Percentiles rank a stretch among this genome's conserved stretches.
Evolutionary conservation across 306 rosid genomes (phyloP).

Genomic region (Inga oerstediana): DNA sequence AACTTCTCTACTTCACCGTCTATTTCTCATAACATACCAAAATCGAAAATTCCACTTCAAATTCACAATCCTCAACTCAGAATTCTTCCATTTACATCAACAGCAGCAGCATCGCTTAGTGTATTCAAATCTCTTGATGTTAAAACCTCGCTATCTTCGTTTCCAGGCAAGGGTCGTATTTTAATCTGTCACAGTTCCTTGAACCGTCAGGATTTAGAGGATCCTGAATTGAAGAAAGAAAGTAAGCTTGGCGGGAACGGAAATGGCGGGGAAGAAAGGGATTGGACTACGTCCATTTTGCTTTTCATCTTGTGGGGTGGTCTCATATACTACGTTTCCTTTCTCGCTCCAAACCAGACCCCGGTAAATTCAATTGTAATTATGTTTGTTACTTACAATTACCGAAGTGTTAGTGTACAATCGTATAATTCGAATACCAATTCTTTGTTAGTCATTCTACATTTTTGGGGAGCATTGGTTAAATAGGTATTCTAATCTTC

Average conservation of each 20-base stretch:
- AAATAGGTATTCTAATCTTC: background rate
- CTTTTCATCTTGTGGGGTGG: conserved; percentile 74
- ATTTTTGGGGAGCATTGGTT: background rate
- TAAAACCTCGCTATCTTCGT: conserved; percentile 24
- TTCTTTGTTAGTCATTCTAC: background rate
- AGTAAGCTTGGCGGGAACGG: conserved; percentile 35
- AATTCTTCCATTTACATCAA: conserved; percentile 5
- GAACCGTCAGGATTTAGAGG: conserved; percentile 42
- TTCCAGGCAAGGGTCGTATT: conserved; percentile 30
- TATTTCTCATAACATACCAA: conserved; percentile 29
- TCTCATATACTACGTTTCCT: conserved; percentile 69
- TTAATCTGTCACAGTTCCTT: conserved; percentile 45
- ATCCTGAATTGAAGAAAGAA: conserved; percentile 42
- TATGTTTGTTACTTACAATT: background rate
- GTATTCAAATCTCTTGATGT: conserved; percentile 21
- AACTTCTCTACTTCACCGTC: conserved; percentile 49
- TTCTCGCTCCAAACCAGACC: conserved; percentile 84
- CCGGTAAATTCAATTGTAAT: conserved; percentile 52
- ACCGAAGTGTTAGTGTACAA: background rate
- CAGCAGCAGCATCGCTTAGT: conserved; percentile 1
- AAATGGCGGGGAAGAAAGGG: conserved; percentile 52
- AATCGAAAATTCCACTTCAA: conserved; percentile 37
- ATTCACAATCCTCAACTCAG: conserved; percentile 32
- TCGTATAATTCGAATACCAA: background rate
- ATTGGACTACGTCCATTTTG: conserved; percentile 87